Conservation (phyloP, 2,329 filamentous ascomycete species). For the Fusarium verticillioides region DNA sequence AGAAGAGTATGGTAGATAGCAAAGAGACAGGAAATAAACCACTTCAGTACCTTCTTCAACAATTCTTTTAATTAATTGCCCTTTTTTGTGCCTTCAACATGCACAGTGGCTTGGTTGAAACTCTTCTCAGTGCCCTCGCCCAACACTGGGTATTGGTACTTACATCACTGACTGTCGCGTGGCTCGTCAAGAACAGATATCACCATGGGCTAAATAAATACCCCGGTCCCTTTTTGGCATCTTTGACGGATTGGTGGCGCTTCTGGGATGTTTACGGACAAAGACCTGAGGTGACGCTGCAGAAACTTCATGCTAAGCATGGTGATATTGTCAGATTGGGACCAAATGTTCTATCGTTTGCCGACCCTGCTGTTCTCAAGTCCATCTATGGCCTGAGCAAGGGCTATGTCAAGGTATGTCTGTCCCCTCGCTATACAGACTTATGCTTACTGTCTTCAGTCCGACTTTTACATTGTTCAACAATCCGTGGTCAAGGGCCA, state of each 20-base stretch:
- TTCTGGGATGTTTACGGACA: constrained; percentile 74
- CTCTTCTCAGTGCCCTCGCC: constrained; percentile 23
- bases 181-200: constrained; percentile 45
- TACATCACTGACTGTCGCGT: constrained; percentile 2
- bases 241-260: constrained; percentile 75
- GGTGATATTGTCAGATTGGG: constrained; percentile 80
- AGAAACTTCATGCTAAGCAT: constrained; percentile 74
- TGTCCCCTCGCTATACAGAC: background rate
- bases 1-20: background rate
- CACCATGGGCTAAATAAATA: constrained; percentile 74
- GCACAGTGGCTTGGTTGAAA: constrained; percentile 38
- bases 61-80: background rate
- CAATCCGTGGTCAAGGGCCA: constrained; percentile 76
- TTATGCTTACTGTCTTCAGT: constrained; percentile 46
- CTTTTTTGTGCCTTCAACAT: constrained; percentile 32
- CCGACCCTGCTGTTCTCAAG: constrained; percentile 78
- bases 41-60: constrained; percentile 4
- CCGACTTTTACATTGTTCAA: constrained; percentile 84
- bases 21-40: background rate
- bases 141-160: constrained; percentile 38
- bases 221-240: constrained; percentile 77
- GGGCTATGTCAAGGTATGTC: constrained; percentile 76
- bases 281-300: constrained; percentile 73
- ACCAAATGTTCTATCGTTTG: constrained; percentile 79
- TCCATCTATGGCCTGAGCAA: constrained; percentile 86